phyloP scores from a whole-genome alignment of 2,329 filamentous ascomycete genomes.

The Cercospora citrullina region DNA sequence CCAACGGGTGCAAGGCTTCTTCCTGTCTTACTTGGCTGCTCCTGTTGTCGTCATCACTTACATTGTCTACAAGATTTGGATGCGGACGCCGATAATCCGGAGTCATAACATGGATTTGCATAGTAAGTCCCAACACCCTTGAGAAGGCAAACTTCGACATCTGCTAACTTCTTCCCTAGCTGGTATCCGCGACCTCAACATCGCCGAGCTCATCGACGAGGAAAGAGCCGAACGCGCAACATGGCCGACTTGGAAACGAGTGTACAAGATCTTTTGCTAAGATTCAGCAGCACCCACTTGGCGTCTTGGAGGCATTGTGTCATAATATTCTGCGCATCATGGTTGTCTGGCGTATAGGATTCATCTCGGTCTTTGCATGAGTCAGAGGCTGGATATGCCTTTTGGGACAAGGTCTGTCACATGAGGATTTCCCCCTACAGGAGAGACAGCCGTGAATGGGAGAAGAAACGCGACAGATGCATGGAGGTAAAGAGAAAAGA shows the following conservation, averaged over 20 bases:
- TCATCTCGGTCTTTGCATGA: not conserved
- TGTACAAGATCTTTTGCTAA: slow-evolving; percentile 52
- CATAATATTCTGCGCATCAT: not conserved
- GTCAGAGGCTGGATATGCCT: not conserved
- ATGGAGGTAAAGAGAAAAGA: not conserved
- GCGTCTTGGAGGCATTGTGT: not conserved
- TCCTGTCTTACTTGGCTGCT: slow-evolving; percentile 38
- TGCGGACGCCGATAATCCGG: slow-evolving; percentile 54
- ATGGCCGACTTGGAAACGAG: slow-evolving; percentile 52
- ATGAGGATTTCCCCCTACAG: not conserved
- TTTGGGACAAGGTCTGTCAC: not conserved
- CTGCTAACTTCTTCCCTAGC: slow-evolving; percentile 64
- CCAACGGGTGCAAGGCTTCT: slow-evolving; percentile 32
- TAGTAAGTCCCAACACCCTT: not conserved
- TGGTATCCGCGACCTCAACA: slow-evolving; percentile 79
- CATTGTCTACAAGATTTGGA: slow-evolving; percentile 37
- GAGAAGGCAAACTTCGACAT: not conserved
- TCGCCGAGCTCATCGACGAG: slow-evolving; percentile 74
- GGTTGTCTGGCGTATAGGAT: not conserved
- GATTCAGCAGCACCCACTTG: not conserved
- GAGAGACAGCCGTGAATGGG: not conserved
- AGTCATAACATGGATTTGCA: slow-evolving; percentile 63
- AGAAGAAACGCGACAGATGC: not conserved
- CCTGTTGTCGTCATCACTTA: slow-evolving; percentile 39
- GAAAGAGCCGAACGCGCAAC: slow-evolving; percentile 70